phyloP scores from a whole-genome alignment of 2,329 filamentous ascomycete species.

The Alternaria sp. region DNA sequence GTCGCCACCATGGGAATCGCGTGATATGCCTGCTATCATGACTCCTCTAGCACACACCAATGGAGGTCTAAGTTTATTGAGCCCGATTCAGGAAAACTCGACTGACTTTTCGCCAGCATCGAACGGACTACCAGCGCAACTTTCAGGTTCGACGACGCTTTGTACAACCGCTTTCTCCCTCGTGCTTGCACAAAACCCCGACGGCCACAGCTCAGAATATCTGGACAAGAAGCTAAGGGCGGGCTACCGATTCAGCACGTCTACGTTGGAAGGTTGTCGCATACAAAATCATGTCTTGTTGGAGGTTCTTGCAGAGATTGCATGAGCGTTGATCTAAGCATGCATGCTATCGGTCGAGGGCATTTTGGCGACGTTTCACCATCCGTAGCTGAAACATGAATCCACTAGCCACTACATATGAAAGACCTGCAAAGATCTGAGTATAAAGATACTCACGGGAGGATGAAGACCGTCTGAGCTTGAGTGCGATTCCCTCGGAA shows the following conservation, averaged over 20 bases:
- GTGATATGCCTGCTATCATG: background rate
- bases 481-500: conserved; percentile 52
- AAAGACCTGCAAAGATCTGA: conserved; percentile 48
- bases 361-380: conserved; percentile 7
- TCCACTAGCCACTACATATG: conserved; percentile 43
- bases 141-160: conserved; percentile 9
- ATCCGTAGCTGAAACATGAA: conserved; percentile 33
- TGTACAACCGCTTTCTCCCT: conserved; percentile 23
- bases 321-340: background rate
- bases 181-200: conserved; percentile 14
- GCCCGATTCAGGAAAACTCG: background rate
- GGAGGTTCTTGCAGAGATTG: conserved; percentile 5
- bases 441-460: conserved; percentile 44
- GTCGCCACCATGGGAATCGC: background rate
- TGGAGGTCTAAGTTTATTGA: background rate
- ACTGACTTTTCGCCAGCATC: background rate
- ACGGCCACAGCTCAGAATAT: conserved; percentile 9
- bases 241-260: conserved; percentile 12
- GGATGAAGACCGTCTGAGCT: conserved; percentile 41
- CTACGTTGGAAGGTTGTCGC: conserved; percentile 13
- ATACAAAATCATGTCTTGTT: conserved; percentile 17
- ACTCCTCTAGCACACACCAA: background rate
- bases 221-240: conserved; percentile 17
- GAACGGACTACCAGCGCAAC: background rate
- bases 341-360: background rate